Percentiles rank a stretch among this genome's conserved stretches.
phyloP scores from a whole-genome alignment of 2,329 filamentous ascomycete genomes.

The Aspergillus novoparasiticus region DNA sequence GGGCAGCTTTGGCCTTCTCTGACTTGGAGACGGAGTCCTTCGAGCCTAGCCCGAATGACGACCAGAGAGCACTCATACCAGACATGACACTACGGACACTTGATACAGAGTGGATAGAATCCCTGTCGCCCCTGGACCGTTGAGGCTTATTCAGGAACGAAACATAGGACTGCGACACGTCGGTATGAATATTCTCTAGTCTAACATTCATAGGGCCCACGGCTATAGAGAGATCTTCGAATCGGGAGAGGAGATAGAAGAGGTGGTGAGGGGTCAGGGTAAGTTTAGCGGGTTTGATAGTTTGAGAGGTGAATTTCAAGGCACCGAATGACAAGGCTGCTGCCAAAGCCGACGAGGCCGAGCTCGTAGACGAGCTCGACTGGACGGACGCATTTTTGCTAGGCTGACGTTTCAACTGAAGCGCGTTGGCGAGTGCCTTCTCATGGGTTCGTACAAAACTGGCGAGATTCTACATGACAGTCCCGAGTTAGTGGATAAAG shows the following conservation, averaged over 20 bases:
- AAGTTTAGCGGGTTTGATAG: constrained; percentile 84
- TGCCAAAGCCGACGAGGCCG: constrained; percentile 72
- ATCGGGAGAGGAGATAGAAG: constrained; percentile 92
- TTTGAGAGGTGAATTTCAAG: constrained; percentile 81
- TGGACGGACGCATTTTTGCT: constrained; percentile 65
- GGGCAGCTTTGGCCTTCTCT: constrained; percentile 84
- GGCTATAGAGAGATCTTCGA: constrained; percentile 86
- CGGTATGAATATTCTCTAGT: constrained; percentile 89
- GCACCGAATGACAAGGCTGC: constrained; percentile 85
- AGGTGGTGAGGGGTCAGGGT: constrained; percentile 94
- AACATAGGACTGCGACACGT: constrained; percentile 84
- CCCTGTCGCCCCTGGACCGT: constrained; percentile 79
- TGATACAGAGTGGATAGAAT: constrained; percentile 92
- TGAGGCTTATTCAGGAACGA: constrained; percentile 88
- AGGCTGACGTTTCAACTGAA: constrained; percentile 75
- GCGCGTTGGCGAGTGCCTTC: constrained; percentile 92
- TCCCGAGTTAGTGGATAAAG: neutral
- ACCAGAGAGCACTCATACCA: constrained; percentile 91
- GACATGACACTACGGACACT: constrained; percentile 98
- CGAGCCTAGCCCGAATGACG: constrained; percentile 78
- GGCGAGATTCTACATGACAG: constrained; percentile 73
- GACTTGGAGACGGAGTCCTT: constrained; percentile 79
- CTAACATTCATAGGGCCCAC: constrained; percentile 97
- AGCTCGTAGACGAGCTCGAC: constrained; percentile 63
- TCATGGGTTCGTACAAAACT: constrained; percentile 96